Base-by-base conservation (phyloP, 2,329 filamentous ascomycete genomes). In the Neonectria magnoliae region DNA sequence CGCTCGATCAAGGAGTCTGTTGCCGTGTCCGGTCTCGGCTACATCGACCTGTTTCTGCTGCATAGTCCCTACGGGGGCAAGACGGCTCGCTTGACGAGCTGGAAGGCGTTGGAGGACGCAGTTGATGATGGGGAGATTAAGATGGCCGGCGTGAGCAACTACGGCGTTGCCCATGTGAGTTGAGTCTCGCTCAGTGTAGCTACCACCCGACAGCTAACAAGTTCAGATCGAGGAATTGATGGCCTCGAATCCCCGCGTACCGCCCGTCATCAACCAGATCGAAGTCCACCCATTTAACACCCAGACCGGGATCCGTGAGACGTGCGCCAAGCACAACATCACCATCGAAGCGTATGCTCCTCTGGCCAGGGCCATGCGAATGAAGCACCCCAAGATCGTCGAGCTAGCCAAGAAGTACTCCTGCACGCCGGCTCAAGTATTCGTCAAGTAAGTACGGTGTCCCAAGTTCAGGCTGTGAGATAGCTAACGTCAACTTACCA, bases 231-330 rank as follows among this genome's bases (percentile, higher is more conserved):
- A 92, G 67, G 91, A 94, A 75, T 81, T 94, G 53, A 85, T 93
- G 73, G 83, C 84, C 2, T 85, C 85, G 0, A 87, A 87, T 11
- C 89, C 91, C 0, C 83, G 84, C 0, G 84, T 92, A 50, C 77
- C 81, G 10, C 92, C 93, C 0, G 87, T 88, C 1, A 87, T 95
- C 55, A 95, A 95, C 73, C 93, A 96, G 80, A 90, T 94, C 71
- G 91, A 95, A 76, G 86, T 94, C 2, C 92, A 95, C 66, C 92
- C 92, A 0, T 96, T 95, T 85, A 93, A 94, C 76, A 93, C 91
- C 2, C 87, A 90, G 57, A 83, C 82, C 0, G 83, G 85, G 41
- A 93, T 96, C 67, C 85, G 88, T 0, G 83, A 85, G 13, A 89
- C 88, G 70, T 93, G 93, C 73, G 83, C 87, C 61, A 80, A 87